Evolutionary conservation across 495 filamentous ascomycete species (phyloP), one percentile per base, ranked within the genome.

Genomic region (Parathielavia appendiculata): DNA sequence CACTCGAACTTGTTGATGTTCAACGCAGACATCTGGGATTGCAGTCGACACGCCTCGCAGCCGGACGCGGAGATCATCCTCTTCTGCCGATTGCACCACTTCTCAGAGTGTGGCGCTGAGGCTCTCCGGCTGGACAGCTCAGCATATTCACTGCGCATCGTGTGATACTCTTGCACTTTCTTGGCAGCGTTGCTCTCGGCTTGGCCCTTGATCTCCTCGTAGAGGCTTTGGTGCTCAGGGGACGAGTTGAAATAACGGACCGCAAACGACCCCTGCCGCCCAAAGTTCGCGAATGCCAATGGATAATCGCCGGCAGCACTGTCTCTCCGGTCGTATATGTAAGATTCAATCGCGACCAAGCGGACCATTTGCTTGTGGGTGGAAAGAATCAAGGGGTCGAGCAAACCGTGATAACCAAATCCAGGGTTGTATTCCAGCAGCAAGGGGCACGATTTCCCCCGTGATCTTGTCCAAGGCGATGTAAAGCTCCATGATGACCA

Each of bases 401-500:
- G 71, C 1, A 79, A n/a, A 6, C 46, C 57, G 0, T 52, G 6
- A 14, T 0, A 75, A 71, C 35, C 35, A 39, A 89, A 69, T 1
- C 71, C 76, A 0, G 79, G 71, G 14, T 79, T 66, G 61, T 85
- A 89, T 0, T 85, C 66, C 0, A 34, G 45, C 0, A 90, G 61
- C 6, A 86, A 50, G 1, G 65, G 56, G 51, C 73, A 71, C 0
- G 63, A 1, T 54, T 20, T 11, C 75, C 71, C 0, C 71, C 0
- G 81, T 79, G 12, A 72, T 69, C 51, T 72, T 79, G 60, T 89
- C 86, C 46, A 73, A 70, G 17, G 82, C 81, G 38, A 85, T 63
- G 85, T 86, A 90, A 0, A 89, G 58, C 26, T 88, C 83, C 54
- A 87, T 66, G 5, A 81, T 65, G 0, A 76, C 83, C 19, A 90